Conservation (phyloP, 345 rosid species). For the Eutrema yunnanense region DNA sequence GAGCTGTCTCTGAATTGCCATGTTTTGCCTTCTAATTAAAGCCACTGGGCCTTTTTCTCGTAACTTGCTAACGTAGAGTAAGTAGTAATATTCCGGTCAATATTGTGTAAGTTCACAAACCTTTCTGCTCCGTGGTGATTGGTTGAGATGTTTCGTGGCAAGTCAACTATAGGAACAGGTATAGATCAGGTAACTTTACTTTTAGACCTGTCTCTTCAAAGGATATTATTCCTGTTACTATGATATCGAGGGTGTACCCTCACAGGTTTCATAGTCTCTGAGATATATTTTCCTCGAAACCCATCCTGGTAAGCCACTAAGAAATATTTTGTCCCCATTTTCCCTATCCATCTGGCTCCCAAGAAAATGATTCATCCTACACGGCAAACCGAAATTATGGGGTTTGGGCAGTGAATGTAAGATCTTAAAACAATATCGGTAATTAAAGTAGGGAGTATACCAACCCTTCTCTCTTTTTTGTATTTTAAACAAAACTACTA, state of each 20-base stretch:
- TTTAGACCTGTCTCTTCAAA: conserved; percentile 20
- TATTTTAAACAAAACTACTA: conserved; percentile 47
- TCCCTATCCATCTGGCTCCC: conserved; percentile 35
- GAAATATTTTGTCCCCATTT: conserved; percentile 20
- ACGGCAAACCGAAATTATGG: conserved; percentile 42
- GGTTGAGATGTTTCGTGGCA: conserved; percentile 34
- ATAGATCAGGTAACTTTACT: conserved; percentile 44
- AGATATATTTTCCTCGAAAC: conserved; percentile 33
- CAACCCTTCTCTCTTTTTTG: conserved; percentile 42
- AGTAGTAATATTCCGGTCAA: conserved; percentile 7
- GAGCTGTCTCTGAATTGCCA: background rate
- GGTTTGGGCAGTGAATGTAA: conserved; percentile 47
- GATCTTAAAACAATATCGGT: conserved; percentile 53
- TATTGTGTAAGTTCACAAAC: conserved; percentile 14
- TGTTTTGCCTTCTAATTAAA: background rate
- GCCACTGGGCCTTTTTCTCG: background rate
- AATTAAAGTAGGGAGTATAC: conserved; percentile 59
- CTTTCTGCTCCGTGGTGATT: conserved; percentile 22
- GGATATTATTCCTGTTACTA: conserved; percentile 3
- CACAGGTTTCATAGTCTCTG: conserved; percentile 24
- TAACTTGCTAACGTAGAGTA: background rate
- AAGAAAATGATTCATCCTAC: conserved; percentile 48
- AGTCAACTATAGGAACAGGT: conserved; percentile 36
- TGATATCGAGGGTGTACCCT: background rate
- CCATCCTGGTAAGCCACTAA: conserved; percentile 46